Evolutionary conservation across 306 rosid genomes (phyloP).

Genomic region (Phaseolus lunatus): DNA sequence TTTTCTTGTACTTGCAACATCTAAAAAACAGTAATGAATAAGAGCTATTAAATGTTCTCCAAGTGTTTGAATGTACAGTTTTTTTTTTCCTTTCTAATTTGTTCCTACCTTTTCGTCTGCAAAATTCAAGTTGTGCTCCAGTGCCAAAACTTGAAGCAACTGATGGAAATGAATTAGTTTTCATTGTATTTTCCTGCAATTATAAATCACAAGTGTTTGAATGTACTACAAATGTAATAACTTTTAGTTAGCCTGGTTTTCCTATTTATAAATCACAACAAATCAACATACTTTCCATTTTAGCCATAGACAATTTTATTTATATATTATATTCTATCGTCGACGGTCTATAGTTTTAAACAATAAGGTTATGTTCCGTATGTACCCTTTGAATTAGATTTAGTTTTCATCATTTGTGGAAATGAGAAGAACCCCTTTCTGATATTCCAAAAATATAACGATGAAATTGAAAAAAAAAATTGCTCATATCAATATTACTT

Average conservation of each 20-base stretch:
- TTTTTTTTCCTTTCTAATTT: conserved; percentile 10
- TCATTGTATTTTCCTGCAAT: conserved; percentile 8
- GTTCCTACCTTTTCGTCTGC: background rate
- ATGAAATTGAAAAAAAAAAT: conserved; percentile 5
- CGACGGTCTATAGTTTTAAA: background rate
- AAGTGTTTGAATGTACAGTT: background rate
- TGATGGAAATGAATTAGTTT: conserved; percentile 20
- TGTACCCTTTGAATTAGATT: conserved; percentile 29
- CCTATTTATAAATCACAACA: conserved; percentile 21
- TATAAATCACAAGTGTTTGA: no score
- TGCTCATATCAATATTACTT: conserved; percentile 23
- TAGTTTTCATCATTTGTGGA: conserved; percentile 8
- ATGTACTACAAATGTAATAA: conserved; percentile 28
- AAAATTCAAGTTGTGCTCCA: conserved; percentile 5
- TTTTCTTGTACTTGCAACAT: conserved; percentile 20
- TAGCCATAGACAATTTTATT: conserved; percentile 8
- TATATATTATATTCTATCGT: conserved; percentile 7
- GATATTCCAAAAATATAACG: conserved; percentile 18
- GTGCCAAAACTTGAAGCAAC: conserved; percentile 19
- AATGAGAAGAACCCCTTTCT: conserved; percentile 29
- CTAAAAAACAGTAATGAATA: background rate
- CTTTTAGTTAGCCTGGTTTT: conserved; percentile 11
- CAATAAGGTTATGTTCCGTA: background rate
- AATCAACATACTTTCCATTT: background rate
- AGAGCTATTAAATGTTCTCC: background rate